phyloP scores from a whole-genome alignment of 768 basidiomycete species.

The Tricholoma hemisulphureum region DNA sequence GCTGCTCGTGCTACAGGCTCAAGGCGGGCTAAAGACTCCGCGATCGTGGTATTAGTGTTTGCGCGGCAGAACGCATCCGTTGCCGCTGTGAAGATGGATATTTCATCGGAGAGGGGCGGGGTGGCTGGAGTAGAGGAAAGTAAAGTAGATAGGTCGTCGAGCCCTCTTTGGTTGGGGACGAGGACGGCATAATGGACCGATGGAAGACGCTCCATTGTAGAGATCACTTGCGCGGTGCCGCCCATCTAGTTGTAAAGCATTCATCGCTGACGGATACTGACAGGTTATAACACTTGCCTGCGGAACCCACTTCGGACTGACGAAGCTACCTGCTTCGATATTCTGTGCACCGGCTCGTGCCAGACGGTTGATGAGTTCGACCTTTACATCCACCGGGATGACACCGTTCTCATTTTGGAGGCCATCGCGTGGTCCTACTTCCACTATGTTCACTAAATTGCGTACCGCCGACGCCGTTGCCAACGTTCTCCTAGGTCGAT shows the following conservation, averaged over 20 bases:
- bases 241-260: constrained; percentile 62
- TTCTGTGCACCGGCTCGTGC: constrained; percentile 61
- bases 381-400: constrained; percentile 71
- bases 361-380: constrained; percentile 76
- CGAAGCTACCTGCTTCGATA: constrained; percentile 88
- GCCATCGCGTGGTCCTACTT: constrained; percentile 90
- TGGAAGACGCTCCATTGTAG: constrained; percentile 49
- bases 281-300: constrained; percentile 50
- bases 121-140: constrained; percentile 39
- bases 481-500: constrained; percentile 13
- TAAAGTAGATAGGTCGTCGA: constrained; percentile 64
- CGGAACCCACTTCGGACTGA: constrained; percentile 91
- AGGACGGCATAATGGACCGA: constrained; percentile 75
- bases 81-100: constrained; percentile 87
- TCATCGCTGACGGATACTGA: background rate
- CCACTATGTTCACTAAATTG: constrained; percentile 67
- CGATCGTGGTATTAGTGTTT: constrained; percentile 76
- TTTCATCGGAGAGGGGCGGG: constrained; percentile 69
- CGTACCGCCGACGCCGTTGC: constrained; percentile 23
- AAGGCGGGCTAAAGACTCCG: constrained; percentile 66
- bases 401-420: constrained; percentile 83
- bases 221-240: constrained; percentile 75
- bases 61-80: constrained; percentile 84
- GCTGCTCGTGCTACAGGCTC: constrained; percentile 63
- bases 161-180: constrained; percentile 75